phyloP scores from a whole-genome alignment of 371 early-diverging fungal species.

The Apophysomyces ossiformis region DNA sequence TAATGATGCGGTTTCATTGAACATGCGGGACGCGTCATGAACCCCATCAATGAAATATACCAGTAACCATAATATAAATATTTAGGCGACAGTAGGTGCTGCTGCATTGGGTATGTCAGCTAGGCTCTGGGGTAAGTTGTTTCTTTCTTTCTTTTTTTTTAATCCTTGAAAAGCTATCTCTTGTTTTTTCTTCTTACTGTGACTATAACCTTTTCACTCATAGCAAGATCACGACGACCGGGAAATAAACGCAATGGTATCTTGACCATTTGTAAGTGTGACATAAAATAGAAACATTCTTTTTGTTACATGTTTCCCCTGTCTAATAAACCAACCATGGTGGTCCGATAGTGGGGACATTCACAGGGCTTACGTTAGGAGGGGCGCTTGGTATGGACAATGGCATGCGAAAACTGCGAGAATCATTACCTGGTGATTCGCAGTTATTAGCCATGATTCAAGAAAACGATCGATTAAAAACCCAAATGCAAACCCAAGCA shows the following conservation, averaged over 20 bases:
- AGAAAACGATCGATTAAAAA: slow-evolving; percentile 28
- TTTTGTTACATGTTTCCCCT: background rate
- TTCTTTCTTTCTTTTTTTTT: too few relatives aligned
- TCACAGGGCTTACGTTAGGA: slow-evolving; percentile 40
- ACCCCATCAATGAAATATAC: too few relatives aligned
- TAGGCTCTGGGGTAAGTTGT: slow-evolving; percentile 34
- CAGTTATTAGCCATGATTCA: slow-evolving; percentile 37
- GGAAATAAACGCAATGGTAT: slow-evolving; percentile 27
- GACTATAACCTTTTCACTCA: background rate
- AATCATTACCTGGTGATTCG: slow-evolving; percentile 36
- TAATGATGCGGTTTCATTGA: background rate
- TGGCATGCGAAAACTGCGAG: slow-evolving; percentile 43
- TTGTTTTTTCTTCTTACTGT: too few relatives aligned
- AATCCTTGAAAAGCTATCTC: too few relatives aligned
- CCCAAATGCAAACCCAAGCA: background rate
- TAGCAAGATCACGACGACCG: slow-evolving; percentile 24
- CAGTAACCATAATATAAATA: background rate
- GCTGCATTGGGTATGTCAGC: slow-evolving; percentile 48
- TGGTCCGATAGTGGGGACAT: slow-evolving; percentile 33
- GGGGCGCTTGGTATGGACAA: slow-evolving; percentile 44
- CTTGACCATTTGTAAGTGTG: slow-evolving; percentile 40
- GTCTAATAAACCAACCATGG: too few relatives aligned
- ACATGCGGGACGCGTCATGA: too few relatives aligned
- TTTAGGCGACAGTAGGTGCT: slow-evolving; percentile 40
- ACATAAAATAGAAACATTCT: background rate